phyloP scores from a whole-genome alignment of 352 stramenopile genomes.

The Pythium monospermum region DNA sequence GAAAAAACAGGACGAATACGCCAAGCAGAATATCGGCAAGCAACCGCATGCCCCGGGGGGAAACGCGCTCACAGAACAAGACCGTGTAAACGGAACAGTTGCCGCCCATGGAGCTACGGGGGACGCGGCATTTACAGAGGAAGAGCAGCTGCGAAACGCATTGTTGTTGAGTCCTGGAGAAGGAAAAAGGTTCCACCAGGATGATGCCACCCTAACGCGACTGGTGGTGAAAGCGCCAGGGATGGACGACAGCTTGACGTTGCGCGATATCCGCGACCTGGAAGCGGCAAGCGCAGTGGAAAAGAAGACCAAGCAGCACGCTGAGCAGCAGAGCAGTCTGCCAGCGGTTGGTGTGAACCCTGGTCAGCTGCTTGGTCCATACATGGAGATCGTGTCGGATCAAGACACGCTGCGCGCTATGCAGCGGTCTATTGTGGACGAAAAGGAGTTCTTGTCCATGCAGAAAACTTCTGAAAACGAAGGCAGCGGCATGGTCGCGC shows the following conservation, averaged over 20 bases:
- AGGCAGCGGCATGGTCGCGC: slow-evolving; percentile 46
- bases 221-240: slow-evolving; percentile 53
- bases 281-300: neutral
- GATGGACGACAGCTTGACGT: slow-evolving; percentile 44
- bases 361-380: slow-evolving; percentile 47
- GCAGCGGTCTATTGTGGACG: slow-evolving; percentile 48
- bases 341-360: slow-evolving; percentile 56
- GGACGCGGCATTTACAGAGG: slow-evolving; percentile 10
- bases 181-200: slow-evolving; percentile 5
- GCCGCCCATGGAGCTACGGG: too few species aligned
- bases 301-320: neutral
- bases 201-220: slow-evolving; percentile 32
- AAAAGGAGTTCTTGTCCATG: slow-evolving; percentile 61
- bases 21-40: slow-evolving; percentile 74
- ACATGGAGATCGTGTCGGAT: slow-evolving; percentile 60
- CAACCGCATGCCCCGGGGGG: slow-evolving; percentile 65
- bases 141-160: slow-evolving; percentile 27
- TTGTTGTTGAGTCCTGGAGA: slow-evolving; percentile 25
- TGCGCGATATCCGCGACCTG: slow-evolving; percentile 30
- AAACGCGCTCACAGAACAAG: slow-evolving; percentile 41
- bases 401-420: slow-evolving; percentile 45
- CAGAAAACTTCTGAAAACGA: slow-evolving; percentile 26
- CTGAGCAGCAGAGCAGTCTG: slow-evolving; percentile 7
- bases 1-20: slow-evolving; percentile 78
- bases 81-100: too few species aligned